Conservation (phyloP, 495 filamentous ascomycete species). For the Aspergillus ellipticus region DNA sequence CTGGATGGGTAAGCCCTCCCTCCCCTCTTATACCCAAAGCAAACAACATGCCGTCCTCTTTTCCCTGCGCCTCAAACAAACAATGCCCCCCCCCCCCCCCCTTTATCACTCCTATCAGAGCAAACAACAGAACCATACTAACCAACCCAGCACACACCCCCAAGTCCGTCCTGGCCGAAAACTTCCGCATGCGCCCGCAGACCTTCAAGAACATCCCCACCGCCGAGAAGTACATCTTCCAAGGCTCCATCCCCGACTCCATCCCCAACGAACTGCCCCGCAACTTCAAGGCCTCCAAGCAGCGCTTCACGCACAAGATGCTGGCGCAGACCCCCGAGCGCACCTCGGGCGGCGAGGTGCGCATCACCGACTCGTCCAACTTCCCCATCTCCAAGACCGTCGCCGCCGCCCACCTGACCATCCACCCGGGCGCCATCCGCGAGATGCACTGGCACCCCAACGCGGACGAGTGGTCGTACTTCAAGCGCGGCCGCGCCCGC, state of each 20-base stretch:
- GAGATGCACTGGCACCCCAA: slow-evolving; percentile 34
- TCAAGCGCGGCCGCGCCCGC: slow-evolving; percentile 5
- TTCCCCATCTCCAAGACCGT: slow-evolving; percentile 63
- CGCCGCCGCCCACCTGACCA: slow-evolving; percentile 57
- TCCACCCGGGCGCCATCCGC: slow-evolving; percentile 54
- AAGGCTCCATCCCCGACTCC: slow-evolving; percentile 50
- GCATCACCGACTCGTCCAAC: slow-evolving; percentile 63
- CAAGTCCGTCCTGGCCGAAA: slow-evolving; percentile 59
- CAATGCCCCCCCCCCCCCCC: too few species aligned
- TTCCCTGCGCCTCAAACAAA: too few species aligned
- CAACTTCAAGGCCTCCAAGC: slow-evolving; percentile 54
- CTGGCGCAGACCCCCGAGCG: slow-evolving; percentile 51
- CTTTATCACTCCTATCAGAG: too few species aligned
- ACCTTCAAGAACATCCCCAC: slow-evolving; percentile 55
- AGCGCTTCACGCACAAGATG: slow-evolving; percentile 61
- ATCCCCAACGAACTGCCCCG: slow-evolving; percentile 34
- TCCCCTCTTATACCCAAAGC: too few species aligned
- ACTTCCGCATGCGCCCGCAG: slow-evolving; percentile 59
- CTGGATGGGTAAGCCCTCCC: slow-evolving; percentile 51
- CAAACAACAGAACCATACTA: background rate
- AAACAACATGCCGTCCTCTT: too few species aligned
- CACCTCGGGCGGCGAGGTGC: slow-evolving; percentile 54
- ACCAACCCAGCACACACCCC: slow-evolving; percentile 52
- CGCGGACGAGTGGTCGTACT: slow-evolving; percentile 8
- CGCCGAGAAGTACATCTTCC: slow-evolving; percentile 67